Evolutionary conservation across 2,329 filamentous ascomycete species (phyloP).

Genomic region (Aspergillus quadrilineatus): DNA sequence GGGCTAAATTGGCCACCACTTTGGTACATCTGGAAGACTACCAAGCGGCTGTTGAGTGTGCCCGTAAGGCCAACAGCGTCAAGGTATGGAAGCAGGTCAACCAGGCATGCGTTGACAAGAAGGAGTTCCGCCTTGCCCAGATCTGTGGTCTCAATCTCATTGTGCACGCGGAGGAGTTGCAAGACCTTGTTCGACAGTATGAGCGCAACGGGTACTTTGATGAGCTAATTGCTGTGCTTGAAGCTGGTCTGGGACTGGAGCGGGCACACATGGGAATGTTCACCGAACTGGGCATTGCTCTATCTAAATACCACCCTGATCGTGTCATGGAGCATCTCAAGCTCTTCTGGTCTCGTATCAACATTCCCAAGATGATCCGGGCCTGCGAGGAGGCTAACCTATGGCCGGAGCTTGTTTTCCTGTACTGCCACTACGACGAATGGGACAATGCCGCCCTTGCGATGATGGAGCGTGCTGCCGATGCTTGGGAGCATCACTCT

Average conservation of each 20-base stretch:
- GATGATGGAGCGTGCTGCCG: slow-evolving; percentile 95
- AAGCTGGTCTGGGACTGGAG: slow-evolving; percentile 92
- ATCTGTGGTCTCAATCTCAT: slow-evolving; percentile 99
- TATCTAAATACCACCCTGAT: slow-evolving; percentile 93
- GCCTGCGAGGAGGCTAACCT: slow-evolving; percentile 92
- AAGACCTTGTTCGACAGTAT: slow-evolving; percentile 92
- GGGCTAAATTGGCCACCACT: slow-evolving; percentile 97
- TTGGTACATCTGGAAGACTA: slow-evolving; percentile 97
- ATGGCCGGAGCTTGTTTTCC: slow-evolving; percentile 96
- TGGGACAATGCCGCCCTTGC: slow-evolving; percentile 95
- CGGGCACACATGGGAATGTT: slow-evolving; percentile 96
- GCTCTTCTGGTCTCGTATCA: slow-evolving; percentile 97
- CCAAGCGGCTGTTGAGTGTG: slow-evolving; percentile 95
- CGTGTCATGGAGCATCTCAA: slow-evolving; percentile 98
- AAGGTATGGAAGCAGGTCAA: slow-evolving; percentile 99
- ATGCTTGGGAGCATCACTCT: slow-evolving; percentile 98
- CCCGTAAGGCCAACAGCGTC: slow-evolving; percentile 97
- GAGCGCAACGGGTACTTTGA: slow-evolving; percentile 98
- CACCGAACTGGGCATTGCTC: slow-evolving; percentile 84
- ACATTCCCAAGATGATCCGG: slow-evolving; percentile 94
- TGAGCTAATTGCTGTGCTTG: slow-evolving; percentile 89
- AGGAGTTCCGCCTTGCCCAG: slow-evolving; percentile 97
- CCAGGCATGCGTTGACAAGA: slow-evolving; percentile 92
- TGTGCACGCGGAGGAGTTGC: slow-evolving; percentile 92
- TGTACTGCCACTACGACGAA: slow-evolving; percentile 98